These are phyloP conservation scores for Lycium ferocissimum DNA, from an alignment of 257 asterid species.

Conservation along the genomic window DNA sequence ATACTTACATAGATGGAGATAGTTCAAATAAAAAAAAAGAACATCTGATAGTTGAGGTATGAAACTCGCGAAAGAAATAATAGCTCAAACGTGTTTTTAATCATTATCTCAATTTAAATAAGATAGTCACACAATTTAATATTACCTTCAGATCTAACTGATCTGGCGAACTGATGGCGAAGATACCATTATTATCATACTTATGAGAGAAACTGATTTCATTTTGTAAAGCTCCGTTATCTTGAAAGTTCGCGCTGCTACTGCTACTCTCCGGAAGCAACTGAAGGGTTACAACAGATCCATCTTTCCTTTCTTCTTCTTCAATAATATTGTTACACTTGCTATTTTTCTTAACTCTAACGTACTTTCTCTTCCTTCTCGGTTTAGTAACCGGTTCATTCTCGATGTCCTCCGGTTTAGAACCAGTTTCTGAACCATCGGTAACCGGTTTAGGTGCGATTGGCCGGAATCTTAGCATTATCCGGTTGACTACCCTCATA, in stretches of 20 bases:
- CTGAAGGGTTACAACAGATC: slow-evolving; percentile 24
- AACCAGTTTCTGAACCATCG: slow-evolving; percentile 36
- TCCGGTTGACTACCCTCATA: slow-evolving; percentile 8
- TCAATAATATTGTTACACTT: slow-evolving; percentile 2
- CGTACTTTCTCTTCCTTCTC: slow-evolving; percentile 56
- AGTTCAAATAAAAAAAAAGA: too few relatives aligned
- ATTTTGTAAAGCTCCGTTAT: slow-evolving; percentile 34
- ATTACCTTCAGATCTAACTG: slow-evolving; percentile 36
- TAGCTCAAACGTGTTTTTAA: too few relatives aligned
- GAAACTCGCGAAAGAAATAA: too few relatives aligned
- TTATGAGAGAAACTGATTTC: background rate
- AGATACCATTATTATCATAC: background rate
- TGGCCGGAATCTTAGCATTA: slow-evolving; percentile 37
- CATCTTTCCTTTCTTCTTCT: slow-evolving; percentile 7
- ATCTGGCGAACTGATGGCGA: background rate
- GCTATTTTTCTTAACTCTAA: slow-evolving; percentile 46
- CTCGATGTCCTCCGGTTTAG: background rate
- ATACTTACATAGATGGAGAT: too few relatives aligned
- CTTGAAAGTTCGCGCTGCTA: slow-evolving; percentile 28
- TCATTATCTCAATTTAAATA: too few relatives aligned
- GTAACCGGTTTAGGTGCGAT: slow-evolving; percentile 59
- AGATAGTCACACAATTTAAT: too few relatives aligned
- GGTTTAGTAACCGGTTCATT: slow-evolving; percentile 1
- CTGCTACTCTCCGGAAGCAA: slow-evolving; percentile 12
- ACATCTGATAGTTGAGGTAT: too few relatives aligned